These are phyloP conservation scores for Andrographis paniculata DNA, from an alignment of 305 asterid species.

Conservation along the genomic window DNA sequence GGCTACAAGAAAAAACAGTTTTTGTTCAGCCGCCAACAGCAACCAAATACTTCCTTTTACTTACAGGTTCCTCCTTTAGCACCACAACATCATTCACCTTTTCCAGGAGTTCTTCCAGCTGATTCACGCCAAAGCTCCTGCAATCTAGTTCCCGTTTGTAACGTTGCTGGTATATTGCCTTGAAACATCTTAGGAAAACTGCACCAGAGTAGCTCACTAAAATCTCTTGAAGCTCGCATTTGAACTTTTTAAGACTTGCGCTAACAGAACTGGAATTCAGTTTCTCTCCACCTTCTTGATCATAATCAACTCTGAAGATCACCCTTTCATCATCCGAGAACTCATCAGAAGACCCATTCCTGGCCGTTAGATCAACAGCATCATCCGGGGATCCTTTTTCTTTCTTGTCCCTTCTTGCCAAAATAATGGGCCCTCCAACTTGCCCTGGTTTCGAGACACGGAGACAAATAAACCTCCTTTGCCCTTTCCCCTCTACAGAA, in stretches of 20 bases:
- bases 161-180: conserved; percentile 47
- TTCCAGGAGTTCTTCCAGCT: conserved; percentile 44
- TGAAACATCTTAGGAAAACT: conserved; percentile 44
- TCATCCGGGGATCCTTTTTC: conserved; percentile 39
- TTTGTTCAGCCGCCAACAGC: conserved; percentile 40
- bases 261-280: conserved; percentile 19
- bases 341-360: conserved; percentile 48
- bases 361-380: conserved; percentile 19
- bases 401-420: conserved; percentile 34
- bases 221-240: conserved; percentile 58
- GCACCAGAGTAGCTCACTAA: conserved; percentile 55
- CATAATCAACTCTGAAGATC: conserved; percentile 24
- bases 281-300: conserved; percentile 16
- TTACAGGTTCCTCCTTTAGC: conserved; percentile 53
- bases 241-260: conserved; percentile 35
- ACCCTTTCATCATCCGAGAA: conserved; percentile 45
- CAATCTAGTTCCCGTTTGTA: conserved; percentile 54
- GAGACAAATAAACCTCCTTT: conserved; percentile 40
- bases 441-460: conserved; percentile 24
- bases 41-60: conserved; percentile 42
- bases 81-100: conserved; percentile 49
- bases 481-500: conserved; percentile 42
- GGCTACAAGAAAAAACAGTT: conserved; percentile 7
- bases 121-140: conserved; percentile 47
- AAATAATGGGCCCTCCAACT: conserved; percentile 21